Percentiles rank a stretch among this genome's conserved stretches.
Conservation (phyloP, 495 filamentous ascomycete genomes). For the Parathielavia hyrcaniae region DNA sequence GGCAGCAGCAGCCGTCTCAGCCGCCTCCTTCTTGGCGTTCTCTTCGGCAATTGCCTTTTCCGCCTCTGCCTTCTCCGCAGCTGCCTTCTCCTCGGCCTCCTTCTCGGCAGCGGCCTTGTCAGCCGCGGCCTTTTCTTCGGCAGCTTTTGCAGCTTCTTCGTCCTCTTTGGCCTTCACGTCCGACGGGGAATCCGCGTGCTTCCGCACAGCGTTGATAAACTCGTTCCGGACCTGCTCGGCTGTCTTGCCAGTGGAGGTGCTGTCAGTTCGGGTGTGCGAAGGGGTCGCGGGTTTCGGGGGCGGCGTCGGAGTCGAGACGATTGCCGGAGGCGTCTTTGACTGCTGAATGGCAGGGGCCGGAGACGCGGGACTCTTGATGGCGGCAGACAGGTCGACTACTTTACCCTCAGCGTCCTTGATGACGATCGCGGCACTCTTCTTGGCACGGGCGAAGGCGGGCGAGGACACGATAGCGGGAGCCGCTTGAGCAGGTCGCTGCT, state of each 20-base stretch:
- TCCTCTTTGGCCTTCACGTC: conserved; percentile 38
- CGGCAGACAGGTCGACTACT: conserved; percentile 38
- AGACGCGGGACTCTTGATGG: conserved; percentile 40
- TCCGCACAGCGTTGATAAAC: conserved; percentile 46
- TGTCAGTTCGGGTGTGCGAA: conserved; percentile 46
- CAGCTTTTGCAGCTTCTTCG: conserved; percentile 46
- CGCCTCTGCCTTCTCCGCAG: conserved; percentile 32
- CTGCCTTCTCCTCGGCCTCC: conserved; percentile 36
- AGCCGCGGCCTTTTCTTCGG: conserved; percentile 43
- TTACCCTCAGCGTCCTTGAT: conserved; percentile 77
- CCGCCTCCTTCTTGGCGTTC: conserved; percentile 54
- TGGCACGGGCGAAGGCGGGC: conserved; percentile 52
- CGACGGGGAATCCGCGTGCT: conserved; percentile 30
- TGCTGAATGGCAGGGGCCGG: conserved; percentile 45
- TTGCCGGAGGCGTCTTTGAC: conserved; percentile 48
- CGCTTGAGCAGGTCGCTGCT: conserved; percentile 51
- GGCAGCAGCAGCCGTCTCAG: conserved; percentile 63
- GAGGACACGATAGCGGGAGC: conserved; percentile 55
- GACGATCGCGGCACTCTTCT: conserved; percentile 60
- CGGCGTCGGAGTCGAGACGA: conserved; percentile 49
- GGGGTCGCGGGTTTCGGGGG: conserved; percentile 43
- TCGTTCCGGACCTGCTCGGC: conserved; percentile 47
- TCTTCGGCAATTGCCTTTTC: conserved; percentile 41
- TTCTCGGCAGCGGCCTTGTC: conserved; percentile 38
- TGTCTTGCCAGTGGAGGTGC: conserved; percentile 41